A percentile compares a stretch with the other conserved stretches of the same genome.
Conservation (phyloP, 192 early-diverging fungal species). For the Phlyctochytrium planicorne region DNA sequence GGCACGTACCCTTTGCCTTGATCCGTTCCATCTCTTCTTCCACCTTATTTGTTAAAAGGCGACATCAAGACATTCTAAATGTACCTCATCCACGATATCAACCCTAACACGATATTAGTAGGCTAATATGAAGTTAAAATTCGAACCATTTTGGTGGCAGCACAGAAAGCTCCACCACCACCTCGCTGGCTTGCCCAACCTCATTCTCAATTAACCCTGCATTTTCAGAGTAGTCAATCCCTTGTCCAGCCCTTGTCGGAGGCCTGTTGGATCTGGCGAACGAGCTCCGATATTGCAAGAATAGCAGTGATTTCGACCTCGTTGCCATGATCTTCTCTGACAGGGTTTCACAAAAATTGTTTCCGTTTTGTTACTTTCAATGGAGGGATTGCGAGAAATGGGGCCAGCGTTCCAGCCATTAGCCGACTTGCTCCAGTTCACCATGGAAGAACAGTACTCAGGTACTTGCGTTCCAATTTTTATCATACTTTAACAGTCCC, state of each 20-base stretch:
- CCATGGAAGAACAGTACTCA: background rate
- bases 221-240: slow-evolving; percentile 51
- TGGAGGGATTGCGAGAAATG: background rate
- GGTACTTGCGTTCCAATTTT: background rate
- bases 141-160: slow-evolving; percentile 87
- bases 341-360: background rate
- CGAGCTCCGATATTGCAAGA: slow-evolving; percentile 90
- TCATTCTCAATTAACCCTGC: slow-evolving; percentile 51
- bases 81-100: slow-evolving; percentile 87
- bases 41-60: slow-evolving; percentile 24
- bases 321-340: slow-evolving; percentile 57
- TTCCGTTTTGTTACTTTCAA: background rate
- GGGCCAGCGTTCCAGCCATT: background rate
- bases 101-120: slow-evolving; percentile 54
- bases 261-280: slow-evolving; percentile 59
- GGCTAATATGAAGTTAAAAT: background rate
- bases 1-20: slow-evolving; percentile 52
- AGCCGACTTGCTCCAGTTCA: background rate
- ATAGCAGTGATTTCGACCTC: slow-evolving; percentile 85
- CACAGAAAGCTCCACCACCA: slow-evolving; percentile 84
- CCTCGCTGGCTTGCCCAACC: slow-evolving; percentile 68
- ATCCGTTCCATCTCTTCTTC: slow-evolving; percentile 61
- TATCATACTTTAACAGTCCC: no score
- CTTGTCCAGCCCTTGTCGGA: slow-evolving; percentile 16
- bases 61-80: slow-evolving; percentile 42